Base-by-base conservation (phyloP, 306 rosid species). In the Sphenostylis stenocarpa region DNA sequence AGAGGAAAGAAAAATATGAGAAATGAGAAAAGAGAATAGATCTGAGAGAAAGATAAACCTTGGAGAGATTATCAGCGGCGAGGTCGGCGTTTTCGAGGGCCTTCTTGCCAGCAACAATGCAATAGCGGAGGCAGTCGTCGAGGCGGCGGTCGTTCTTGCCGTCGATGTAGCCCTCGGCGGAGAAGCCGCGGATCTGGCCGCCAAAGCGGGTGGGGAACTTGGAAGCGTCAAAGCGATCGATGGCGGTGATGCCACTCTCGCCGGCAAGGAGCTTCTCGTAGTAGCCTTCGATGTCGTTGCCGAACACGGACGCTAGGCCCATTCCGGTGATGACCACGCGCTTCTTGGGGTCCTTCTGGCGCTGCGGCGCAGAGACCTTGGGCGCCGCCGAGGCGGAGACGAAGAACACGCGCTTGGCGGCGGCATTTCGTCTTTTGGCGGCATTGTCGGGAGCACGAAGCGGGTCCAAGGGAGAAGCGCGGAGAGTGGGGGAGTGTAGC, bases 131-230 rank as follows among this genome's bases (percentile, higher is more conserved):
- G 58, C 91, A 92, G 74, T 96, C 97, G 29, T 96, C 98, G 23
- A 91, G 97, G 4, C 96, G 86, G 23, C 98, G 86, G 66, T 96
- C 99, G 41, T 96, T 92, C 86, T 96, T 96, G 12, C 98, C 98
- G 16, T 96, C 98, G 76, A 96, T 92, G 84, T 91, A 92, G 0
- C 99, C 99, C 77, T 92, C 83, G 0, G 97, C 80, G 70, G n/a
- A 75, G 75, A 96, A 96, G 12, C 87, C 94, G 0, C 83, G 97
- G 91, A 92, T 96, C 96, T 92, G 98, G 9, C 99, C 98, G 4
- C 90, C 98, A 55, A 96, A 96, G 57, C 98, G 79, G 11, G 99
- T 96, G 5, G 99, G 96, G 34, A 96, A 96, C 85, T 96, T 96
- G 15, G 99, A 92, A 0, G 96, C 98, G 49, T 96, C 98, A 34